Evolutionary conservation across 306 rosid genomes (phyloP).

Genomic region (Dalbergia oliveri): DNA sequence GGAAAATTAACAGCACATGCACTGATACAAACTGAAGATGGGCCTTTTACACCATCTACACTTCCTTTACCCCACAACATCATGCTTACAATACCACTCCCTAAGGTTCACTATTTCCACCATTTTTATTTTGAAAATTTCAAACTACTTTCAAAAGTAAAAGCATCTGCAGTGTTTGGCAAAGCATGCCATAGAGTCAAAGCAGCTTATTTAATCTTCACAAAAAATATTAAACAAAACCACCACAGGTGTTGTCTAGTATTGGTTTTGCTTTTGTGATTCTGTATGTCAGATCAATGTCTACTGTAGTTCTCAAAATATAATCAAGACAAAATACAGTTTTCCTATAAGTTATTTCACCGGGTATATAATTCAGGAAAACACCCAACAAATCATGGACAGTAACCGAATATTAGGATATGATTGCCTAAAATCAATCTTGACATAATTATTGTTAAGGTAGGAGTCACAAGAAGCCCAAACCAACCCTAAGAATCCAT

Average conservation of each 20-base stretch:
- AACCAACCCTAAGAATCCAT: neutral
- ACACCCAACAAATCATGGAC: neutral
- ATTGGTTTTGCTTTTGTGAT: neutral
- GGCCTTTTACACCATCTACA: neutral
- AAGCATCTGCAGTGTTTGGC: neutral
- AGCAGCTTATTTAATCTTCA: neutral
- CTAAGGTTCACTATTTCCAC: conserved; percentile 3
- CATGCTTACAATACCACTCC: neutral
- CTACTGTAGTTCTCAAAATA: neutral
- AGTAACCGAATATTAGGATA: neutral
- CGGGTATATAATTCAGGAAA: neutral
- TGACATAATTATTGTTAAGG: neutral
- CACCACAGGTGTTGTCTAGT: neutral
- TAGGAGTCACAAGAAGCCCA: neutral
- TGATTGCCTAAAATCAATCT: neutral
- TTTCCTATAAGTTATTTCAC: neutral
- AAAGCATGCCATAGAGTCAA: neutral
- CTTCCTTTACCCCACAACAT: conserved; percentile 14
- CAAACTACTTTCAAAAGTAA: neutral
- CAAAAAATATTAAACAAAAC: neutral
- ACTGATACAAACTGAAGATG: conserved; percentile 2
- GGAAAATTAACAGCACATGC: neutral
- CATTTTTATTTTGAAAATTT: neutral
- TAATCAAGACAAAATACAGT: neutral
- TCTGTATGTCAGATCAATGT: conserved; percentile 7